A percentile compares a stretch with the other conserved stretches of the same genome.
These are phyloP conservation scores for Pseudogymnoascus sp. DNA, from an alignment of 2,329 filamentous ascomycete genomes.

Conservation along the genomic window DNA sequence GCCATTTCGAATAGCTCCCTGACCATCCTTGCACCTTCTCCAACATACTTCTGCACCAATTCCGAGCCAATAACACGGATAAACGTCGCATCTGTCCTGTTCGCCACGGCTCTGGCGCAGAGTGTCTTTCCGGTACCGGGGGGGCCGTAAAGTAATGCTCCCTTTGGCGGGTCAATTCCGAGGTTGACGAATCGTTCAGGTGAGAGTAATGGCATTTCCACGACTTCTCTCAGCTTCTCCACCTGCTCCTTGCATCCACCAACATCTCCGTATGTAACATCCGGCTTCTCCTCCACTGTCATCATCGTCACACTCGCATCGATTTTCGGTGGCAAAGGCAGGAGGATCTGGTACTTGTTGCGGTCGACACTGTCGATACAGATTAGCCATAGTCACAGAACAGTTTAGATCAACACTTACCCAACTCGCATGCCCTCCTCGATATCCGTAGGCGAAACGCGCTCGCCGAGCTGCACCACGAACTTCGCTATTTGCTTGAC, in stretches of 20 bases:
- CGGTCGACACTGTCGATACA: conserved; percentile 62
- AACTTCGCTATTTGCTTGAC: conserved; percentile 99
- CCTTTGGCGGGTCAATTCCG: conserved; percentile 98
- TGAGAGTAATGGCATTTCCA: conserved; percentile 94
- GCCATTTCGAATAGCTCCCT: conserved; percentile 99
- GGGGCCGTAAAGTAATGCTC: conserved; percentile 89
- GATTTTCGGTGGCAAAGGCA: conserved; percentile 95
- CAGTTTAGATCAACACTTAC: conserved; percentile 32
- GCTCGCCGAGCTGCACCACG: conserved; percentile 92
- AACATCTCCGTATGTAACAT: conserved; percentile 97
- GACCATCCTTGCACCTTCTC: conserved; percentile 96
- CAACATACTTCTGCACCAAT: conserved; percentile 97
- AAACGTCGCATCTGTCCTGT: conserved; percentile 96
- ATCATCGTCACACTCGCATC: conserved; percentile 99
- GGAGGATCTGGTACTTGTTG: conserved; percentile 98
- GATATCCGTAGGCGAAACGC: conserved; percentile 96
- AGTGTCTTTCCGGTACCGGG: conserved; percentile 99
- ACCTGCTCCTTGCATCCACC: conserved; percentile 99
- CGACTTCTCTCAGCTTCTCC: conserved; percentile 95
- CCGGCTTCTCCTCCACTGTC: conserved; percentile 99
- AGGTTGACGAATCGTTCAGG: conserved; percentile 96
- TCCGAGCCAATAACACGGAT: conserved; percentile 98
- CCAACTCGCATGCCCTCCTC: conserved; percentile 98
- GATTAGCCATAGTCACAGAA: conserved; percentile 17
- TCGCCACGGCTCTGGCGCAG: conserved; percentile 92